Evolutionary conservation across 306 rosid species (phyloP).

Genomic region (Corylus americana): DNA sequence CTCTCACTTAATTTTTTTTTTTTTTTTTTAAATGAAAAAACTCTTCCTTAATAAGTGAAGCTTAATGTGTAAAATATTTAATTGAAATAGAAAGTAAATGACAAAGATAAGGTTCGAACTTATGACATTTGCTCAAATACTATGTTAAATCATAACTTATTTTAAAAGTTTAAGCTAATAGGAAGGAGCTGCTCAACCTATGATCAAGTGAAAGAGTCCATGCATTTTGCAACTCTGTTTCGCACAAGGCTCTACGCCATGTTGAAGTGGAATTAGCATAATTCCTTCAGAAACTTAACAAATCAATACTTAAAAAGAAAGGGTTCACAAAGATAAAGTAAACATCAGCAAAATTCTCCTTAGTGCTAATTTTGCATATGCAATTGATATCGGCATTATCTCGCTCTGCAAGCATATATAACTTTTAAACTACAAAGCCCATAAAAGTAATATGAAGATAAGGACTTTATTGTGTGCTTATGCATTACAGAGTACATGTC

Average conservation of each 20-base stretch:
- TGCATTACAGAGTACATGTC: slow-evolving; percentile 3
- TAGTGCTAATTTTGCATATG: background rate
- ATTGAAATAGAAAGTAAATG: no score
- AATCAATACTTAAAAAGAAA: background rate
- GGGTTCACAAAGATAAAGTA: background rate
- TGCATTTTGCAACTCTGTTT: slow-evolving; percentile 6
- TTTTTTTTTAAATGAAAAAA: no score
- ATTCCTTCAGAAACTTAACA: background rate
- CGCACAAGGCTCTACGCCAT: background rate
- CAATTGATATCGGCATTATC: background rate
- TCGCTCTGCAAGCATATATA: background rate
- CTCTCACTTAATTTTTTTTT: no score
- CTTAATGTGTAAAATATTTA: no score
- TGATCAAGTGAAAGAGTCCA: slow-evolving; percentile 3
- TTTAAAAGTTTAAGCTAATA: no score
- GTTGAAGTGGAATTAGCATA: background rate
- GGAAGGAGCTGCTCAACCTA: slow-evolving; percentile 8
- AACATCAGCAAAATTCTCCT: background rate
- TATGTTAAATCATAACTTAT: no score
- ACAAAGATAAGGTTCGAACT: no score
- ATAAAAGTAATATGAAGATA: slow-evolving; percentile 8
- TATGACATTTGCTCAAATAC: no score
- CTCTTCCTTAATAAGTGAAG: no score
- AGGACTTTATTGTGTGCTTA: background rate
- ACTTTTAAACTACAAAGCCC: background rate